Evolutionary conservation across 306 rosid genomes (phyloP).

Genomic region (Casuarina cunninghamiana): DNA sequence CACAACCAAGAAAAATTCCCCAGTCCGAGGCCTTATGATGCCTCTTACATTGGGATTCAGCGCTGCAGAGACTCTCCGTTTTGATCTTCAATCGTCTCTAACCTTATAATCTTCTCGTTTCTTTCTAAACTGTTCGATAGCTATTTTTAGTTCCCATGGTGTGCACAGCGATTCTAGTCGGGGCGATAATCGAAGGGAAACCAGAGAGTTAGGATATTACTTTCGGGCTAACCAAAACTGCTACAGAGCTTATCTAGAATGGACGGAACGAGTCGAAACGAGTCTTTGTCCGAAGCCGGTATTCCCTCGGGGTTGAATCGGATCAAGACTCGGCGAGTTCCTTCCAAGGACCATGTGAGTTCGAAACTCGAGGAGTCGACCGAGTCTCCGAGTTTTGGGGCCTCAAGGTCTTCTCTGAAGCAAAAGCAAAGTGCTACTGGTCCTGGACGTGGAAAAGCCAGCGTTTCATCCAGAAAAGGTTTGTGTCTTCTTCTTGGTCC

Average conservation of each 20-base stretch:
- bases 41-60: not conserved
- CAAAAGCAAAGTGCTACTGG: slow-evolving; percentile 1
- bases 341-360: not conserved
- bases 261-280: not conserved
- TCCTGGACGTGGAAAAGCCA: not conserved
- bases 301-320: slow-evolving; percentile 11
- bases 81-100: not conserved
- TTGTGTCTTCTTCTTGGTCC: not conserved
- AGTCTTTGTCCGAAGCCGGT: slow-evolving; percentile 7
- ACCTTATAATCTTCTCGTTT: not conserved
- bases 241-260: not conserved
- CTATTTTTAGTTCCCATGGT: not conserved
- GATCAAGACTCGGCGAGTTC: slow-evolving; percentile 16
- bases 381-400: slow-evolving; percentile 2
- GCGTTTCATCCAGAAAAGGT: not conserved
- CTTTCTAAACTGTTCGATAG: not conserved
- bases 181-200: not conserved
- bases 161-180: not conserved
- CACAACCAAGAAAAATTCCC: not conserved
- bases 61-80: not conserved
- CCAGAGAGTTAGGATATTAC: not conserved
- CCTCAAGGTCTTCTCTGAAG: slow-evolving; percentile 1
- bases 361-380: not conserved
- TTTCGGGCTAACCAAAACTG: not conserved
- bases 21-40: not conserved